These are phyloP conservation scores for Acanthochlamys bracteata DNA, from an alignment of 106 monocot species.

Conservation along the genomic window DNA sequence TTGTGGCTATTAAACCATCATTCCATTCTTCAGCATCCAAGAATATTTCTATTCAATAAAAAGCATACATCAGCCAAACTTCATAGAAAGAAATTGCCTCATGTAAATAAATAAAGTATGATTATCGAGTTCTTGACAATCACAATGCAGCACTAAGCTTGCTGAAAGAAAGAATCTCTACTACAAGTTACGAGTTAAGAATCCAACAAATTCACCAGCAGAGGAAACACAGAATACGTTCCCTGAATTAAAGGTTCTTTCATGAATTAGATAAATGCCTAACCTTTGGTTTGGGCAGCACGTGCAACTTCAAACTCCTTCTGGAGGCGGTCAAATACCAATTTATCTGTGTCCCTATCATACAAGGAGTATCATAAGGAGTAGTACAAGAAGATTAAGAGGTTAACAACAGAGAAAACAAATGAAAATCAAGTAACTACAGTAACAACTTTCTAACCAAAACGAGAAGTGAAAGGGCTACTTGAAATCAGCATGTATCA, in stretches of 20 bases:
- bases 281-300: slow-evolving; percentile 83
- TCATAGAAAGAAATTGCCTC: background rate
- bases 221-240: background rate
- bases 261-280: background rate
- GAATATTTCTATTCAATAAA: slow-evolving; percentile 47
- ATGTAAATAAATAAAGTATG: background rate
- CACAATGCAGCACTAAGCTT: background rate
- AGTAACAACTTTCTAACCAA: background rate
- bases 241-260: background rate
- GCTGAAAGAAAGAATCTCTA: background rate
- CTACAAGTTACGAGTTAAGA: too few relatives aligned
- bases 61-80: background rate
- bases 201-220: background rate
- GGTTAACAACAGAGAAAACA: background rate
- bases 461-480: background rate
- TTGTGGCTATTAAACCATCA: slow-evolving; percentile 93
- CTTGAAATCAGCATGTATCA: background rate
- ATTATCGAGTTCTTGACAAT: background rate
- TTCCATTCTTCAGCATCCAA: slow-evolving; percentile 96
- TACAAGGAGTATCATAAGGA: background rate
- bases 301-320: slow-evolving; percentile 79
- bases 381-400: background rate
- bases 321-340: slow-evolving; percentile 78
- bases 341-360: slow-evolving; percentile 84
- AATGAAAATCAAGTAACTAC: background rate